Base-by-base conservation (phyloP, 2,329 filamentous ascomycete species). In the Phialophora macrospora region DNA sequence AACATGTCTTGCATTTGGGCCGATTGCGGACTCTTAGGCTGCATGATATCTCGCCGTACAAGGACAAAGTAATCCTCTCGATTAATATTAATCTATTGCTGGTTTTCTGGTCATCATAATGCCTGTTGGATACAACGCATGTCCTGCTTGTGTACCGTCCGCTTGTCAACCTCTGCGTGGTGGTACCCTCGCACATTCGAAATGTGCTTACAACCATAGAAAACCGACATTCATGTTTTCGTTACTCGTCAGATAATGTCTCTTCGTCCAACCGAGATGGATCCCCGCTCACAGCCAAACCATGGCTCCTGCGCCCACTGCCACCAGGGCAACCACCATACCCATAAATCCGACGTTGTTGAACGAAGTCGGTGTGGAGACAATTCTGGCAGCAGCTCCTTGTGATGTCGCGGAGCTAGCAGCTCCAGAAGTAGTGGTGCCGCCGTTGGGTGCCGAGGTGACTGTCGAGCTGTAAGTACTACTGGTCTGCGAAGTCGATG, bases 401-500 rank as follows among this genome's bases (percentile, higher is more conserved):
- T 65, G 20, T 4, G 68, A 66, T 26, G 69, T 68, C 6, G 66
- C 64, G 28, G 66, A 63, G 51, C 55, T 61, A 44, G 67, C 67
- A 46, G 60, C 55, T 32, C 59, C 58, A 3, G 63, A 63, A 22
- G 65, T 28, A 12, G 38, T 65, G 54, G 48, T 56, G 52, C n/a
- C 56, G 49, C 44, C 46, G 20, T 14, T 57, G 30, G 34, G 52
- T 17, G 60, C 64, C 17, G 67, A 49, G 54, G 57, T 67, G 28
- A 60, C 69, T 61, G 68, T 65, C 44, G 69, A 70, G 44, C 60
- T 67, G 61, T 68, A 69, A 66, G 64, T 66, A 68, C 61, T 64
- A 68, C 70, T 68, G 67, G 49, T 58, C 61, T 66, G 67, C 65
- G 63, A 61, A 54, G 48, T 60, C 30, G 58, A 44, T 8, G 9